These are phyloP conservation scores for Diaporthe nobilis DNA, from an alignment of 2,329 filamentous ascomycete genomes.

Conservation along the genomic window DNA sequence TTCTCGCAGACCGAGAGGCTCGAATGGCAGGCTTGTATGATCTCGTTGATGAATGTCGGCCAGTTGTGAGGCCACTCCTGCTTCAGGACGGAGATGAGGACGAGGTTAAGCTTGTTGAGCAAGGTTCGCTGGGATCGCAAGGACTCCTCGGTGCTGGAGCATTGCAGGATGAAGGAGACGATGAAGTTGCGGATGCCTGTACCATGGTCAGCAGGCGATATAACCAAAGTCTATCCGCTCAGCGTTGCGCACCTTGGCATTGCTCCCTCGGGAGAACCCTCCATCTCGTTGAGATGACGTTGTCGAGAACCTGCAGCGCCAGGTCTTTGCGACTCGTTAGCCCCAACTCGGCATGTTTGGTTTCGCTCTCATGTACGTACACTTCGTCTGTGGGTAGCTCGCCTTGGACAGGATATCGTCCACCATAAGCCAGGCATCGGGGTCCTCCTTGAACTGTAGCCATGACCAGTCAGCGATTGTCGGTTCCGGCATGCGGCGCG, in stretches of 20 bases:
- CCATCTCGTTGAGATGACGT: constrained; percentile 99
- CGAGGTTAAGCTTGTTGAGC: constrained; percentile 97
- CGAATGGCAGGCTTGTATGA: constrained; percentile 94
- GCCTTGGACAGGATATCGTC: constrained; percentile 97
- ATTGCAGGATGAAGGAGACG: constrained; percentile 97
- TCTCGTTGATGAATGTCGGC: constrained; percentile 99
- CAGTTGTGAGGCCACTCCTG: constrained; percentile 99
- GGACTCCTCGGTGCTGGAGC: constrained; percentile 90
- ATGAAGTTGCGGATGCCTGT: constrained; percentile 98
- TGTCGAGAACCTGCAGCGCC: constrained; percentile 95
- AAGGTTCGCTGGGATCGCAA: constrained; percentile 88
- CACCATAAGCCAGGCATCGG: constrained; percentile 96
- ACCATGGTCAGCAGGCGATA: constrained; percentile 43
- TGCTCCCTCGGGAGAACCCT: constrained; percentile 97
- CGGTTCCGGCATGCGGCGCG: constrained; percentile 31
- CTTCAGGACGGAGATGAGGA: constrained; percentile 97
- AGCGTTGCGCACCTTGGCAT: constrained; percentile 79
- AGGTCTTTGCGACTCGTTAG: constrained; percentile 71
- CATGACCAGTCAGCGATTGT: constrained; percentile 47
- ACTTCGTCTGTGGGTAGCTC: constrained; percentile 96
- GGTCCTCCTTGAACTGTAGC: constrained; percentile 95
- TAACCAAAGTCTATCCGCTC: neutral
- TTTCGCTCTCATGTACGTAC: constrained; percentile 64
- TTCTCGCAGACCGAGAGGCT: constrained; percentile 99
- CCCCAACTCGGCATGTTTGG: constrained; percentile 29